Evolutionary conservation across 163 green algal genomes (phyloP), one percentile per base, ranked within the genome.

Genomic region (Chloromonas sp.): DNA sequence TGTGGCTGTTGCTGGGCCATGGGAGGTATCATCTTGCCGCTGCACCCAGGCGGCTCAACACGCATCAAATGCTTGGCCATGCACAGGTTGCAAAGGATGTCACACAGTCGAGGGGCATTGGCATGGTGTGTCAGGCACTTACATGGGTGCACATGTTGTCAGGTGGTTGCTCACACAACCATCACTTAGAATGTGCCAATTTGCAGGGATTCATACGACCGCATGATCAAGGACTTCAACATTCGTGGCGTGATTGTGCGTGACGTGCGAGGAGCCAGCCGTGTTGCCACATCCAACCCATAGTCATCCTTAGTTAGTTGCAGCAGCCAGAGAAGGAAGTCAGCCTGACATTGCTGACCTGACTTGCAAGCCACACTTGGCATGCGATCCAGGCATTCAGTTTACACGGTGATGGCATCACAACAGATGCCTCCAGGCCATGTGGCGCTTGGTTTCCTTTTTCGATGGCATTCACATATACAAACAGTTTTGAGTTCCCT

Each of bases 181-280:
- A 71, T 13, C 3, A 13, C 66, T 70, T 70, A 66, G 5, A 15
- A 36, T 62, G 78, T 82, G 3, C 78, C 8, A 5, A 66, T 70
- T 82, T 85, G 78, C 88, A 92, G 90, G 85, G 70, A 80, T 59
- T 60, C 85, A 2, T 95, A 95, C 84, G 91, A 94, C 85, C 79
- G 84, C 15, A 1, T 94, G 2, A 79, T 92, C 0, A 61, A 60
- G 0, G 83, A 91, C 61, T 93, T 94, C 60, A 83, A 82, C 61
- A 94, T 96, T 86, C 90, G 93, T 71, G 88, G 84, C 1, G 88
- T 95, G 3, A 79, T 92, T 0, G 90, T 89, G 2, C 80, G 82
- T 84, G 90, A 93, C 84, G 87, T 74, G 58, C 88, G 88, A 57
- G 88, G 88, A 14, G 84, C 86, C 11, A 85, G 83, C 8, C 84